Evolutionary conservation across 768 basidiomycete species (phyloP), one percentile per base, ranked within the genome.

Genomic region (Tricholoma sp.): DNA sequence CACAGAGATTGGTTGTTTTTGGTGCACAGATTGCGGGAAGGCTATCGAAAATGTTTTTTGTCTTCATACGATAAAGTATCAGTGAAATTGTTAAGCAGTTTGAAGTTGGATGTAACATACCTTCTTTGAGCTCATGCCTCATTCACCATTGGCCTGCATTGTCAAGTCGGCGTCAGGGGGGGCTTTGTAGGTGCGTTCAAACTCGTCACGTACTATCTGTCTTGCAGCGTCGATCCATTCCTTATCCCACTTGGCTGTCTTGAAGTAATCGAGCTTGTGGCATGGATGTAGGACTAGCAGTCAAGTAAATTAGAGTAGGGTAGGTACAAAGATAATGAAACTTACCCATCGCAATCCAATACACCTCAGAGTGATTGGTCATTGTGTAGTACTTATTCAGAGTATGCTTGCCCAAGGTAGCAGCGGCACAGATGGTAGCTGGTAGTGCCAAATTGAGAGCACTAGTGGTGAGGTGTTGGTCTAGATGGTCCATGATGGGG

Each of bases 401-500:
- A 0, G 63, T 69, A 11, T 60, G 55, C 53, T 70, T 70, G 12
- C 57, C 65, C 4, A 69, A 34, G 4, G 39, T 46, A 4, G 69
- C 29, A 0, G 70, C 64, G 12, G 61, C 63, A n/a, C 37, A 52
- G 19, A 74, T 63, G 9, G 67, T 37, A 3, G 60, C 37, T 11
- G 35, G 49, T 27, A 57, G 64, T 18, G 5, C 29, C 0, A 9
- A 31, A 11, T 59, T 35, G 12, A 52, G 11, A 21, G 52, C 56
- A 18, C 45, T 35, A 45, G 66, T 60, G 6, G 57, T 18, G 37
- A 64, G 43, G 39, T 50, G 10, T 31, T 68, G 5, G 51, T 76
- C 62, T n/a, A 74, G 66, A 29, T 64, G 50, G 49, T 76, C 72
- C 73, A 75, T 75, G 1, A 69, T 72, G 9, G 73, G 74, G 16